Evolutionary conservation across 345 rosid genomes (phyloP), one percentile per base, ranked within the genome.

Genomic region (Brassica rapa): DNA sequence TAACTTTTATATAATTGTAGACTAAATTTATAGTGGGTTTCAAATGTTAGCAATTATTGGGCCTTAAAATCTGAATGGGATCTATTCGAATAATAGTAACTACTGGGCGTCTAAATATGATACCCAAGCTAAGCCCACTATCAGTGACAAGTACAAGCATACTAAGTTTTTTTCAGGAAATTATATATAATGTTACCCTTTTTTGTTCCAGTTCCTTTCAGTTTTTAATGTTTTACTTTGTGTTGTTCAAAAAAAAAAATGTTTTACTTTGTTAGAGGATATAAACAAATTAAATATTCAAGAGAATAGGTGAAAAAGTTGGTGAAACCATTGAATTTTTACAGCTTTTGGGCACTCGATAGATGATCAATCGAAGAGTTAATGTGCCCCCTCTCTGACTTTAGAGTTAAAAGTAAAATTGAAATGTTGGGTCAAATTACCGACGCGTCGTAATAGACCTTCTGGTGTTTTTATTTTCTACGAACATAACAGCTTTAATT

Each of bases 401-500:
- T 69, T 12, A 62, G 21, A 62, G 56, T 70, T 51, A 51, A 59
- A 66, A 66, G 8, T 55, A 9, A 71, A 39, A 65, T 30, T 66
- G 7, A 56, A 29, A 19, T 55, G 19, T 27, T 55, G 49, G 71
- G 76, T 77, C 71, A 71, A 56, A 56, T 64, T 71, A 64, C 29
- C 19, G 8, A 76, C 69, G 62, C 39, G 55, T 33, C 51, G 74
- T 32, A 62, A 62, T 32, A 15, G 24, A 70, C 71, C 24, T 19
- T 62, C 24, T 63, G 66, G 16, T 9, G 29, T 25, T 23, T 70
- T 63, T 15, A 57, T 65, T 37, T n/a, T 25, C 41, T 53, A 53
- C 46, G 30, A 70, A 39, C 59, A 37, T 21, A 59, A 43, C 68
- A 59, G 73, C 68, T 66, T 72, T 66, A 66, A 67, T 66, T 78